Base-by-base conservation (phyloP, 805 yeast species). In the Spathaspora girioi region DNA sequence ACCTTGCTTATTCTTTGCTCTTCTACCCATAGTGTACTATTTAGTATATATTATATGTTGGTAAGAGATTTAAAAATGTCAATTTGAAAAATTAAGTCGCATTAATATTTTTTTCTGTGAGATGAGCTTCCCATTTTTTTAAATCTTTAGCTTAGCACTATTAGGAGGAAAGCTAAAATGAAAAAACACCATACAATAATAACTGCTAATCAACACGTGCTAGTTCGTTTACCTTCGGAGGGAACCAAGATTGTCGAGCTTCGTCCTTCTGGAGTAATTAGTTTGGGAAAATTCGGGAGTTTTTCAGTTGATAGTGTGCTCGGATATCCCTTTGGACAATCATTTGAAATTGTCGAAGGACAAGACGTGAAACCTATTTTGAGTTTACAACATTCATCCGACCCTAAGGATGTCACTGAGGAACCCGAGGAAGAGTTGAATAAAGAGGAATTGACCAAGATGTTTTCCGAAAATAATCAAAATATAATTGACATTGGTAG, bases 251-350 rank as follows among this genome's bases (percentile, higher is more conserved):
- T 92, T 40, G 82, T 87, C n/a, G 82, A 84, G 58, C 71, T 92
- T 53, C 78, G 76, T 47, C 76, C 80, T 3, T 83, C 80, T 31
- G 82, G 85, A 0, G 65, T 79, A 10, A 78, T 94, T 17, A 81
- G 83, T 50, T 75, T 94, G 56, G 99, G 99, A 1, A 93, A 94
- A 65, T 94, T 93, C 68, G 99, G 99, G 17, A 75, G 86, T 0
- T 94, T 94, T 65, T 71, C 78, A 29, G 89, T 87, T 2, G 82
- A 84, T 55, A 86, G 81, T 48, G 78, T 93, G 11, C 66, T 93
- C 41, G 97, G 97, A 2, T 84, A 76, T 59, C 87, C 91, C 5
- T 87, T 81, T 61, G 99, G 98, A 1, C 93, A 89, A 58, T 82
- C 96, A 0, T 94, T 92, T 69, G 97, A 93, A 62, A 86, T 93